These are phyloP conservation scores for Kwoniella pini DNA, from an alignment of 768 basidiomycete genomes.

Conservation along the genomic window DNA sequence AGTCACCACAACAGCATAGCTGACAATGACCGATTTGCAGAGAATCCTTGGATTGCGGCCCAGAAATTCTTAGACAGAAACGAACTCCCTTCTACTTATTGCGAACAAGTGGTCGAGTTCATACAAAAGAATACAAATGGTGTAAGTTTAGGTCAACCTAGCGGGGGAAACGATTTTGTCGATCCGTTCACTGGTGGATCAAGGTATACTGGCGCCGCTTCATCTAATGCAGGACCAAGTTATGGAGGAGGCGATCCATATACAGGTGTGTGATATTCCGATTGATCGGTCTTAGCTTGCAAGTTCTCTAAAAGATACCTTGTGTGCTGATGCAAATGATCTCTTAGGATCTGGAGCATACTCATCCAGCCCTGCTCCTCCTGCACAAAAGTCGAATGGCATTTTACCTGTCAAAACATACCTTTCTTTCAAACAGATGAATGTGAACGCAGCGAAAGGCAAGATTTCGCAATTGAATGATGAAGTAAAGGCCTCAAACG, in stretches of 20 bases:
- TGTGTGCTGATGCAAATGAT: conserved; percentile 55
- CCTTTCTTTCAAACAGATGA: conserved; percentile 79
- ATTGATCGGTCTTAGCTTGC: too few relatives aligned
- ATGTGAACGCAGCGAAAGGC: conserved; percentile 64
- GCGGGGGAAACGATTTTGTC: conserved; percentile 61
- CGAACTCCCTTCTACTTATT: conserved; percentile 76
- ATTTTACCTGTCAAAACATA: conserved; percentile 57
- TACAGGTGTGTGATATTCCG: conserved; percentile 47
- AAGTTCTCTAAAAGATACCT: too few relatives aligned
- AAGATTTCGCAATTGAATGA: conserved; percentile 70
- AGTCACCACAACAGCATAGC: too few relatives aligned
- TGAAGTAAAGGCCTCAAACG: conserved; percentile 60
- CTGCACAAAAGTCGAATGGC: conserved; percentile 47
- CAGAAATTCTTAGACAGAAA: conserved; percentile 81
- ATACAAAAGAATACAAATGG: conserved; percentile 89
- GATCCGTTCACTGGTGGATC: conserved; percentile 85
- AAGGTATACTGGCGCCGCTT: conserved; percentile 39
- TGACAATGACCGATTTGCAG: conserved; percentile 56
- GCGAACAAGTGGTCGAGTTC: conserved; percentile 87
- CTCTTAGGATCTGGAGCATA: conserved; percentile 39
- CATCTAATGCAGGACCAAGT: conserved; percentile 13
- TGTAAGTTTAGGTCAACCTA: conserved; percentile 61
- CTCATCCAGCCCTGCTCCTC: conserved; percentile 53
- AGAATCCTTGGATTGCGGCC: conserved; percentile 87
- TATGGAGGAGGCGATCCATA: conserved; percentile 46